A percentile compares a stretch with the other conserved stretches of the same genome.
Conservation (phyloP, 2,329 filamentous ascomycete species). For the Exophiala aquamarina region DNA sequence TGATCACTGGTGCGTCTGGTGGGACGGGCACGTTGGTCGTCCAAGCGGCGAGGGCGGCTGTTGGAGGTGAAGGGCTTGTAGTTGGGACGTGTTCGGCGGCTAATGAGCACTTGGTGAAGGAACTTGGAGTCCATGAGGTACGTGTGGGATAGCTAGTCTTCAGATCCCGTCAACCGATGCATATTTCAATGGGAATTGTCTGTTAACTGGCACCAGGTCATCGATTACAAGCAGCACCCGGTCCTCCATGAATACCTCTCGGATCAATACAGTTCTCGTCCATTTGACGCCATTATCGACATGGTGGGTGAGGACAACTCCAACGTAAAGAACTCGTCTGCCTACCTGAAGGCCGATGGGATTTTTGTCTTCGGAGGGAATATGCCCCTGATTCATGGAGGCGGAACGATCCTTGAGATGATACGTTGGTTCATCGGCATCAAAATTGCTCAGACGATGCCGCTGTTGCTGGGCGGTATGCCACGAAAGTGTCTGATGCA, state of each 20-base stretch:
- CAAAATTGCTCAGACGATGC: background rate
- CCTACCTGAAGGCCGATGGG: conserved; percentile 4
- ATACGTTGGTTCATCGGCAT: background rate
- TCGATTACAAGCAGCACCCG: conserved; percentile 4
- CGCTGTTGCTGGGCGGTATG: conserved; percentile 2
- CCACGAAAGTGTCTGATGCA: conserved; percentile 4
- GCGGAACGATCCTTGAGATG: background rate
- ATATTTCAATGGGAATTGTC: too few species aligned
- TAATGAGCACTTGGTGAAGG: conserved; percentile 1
- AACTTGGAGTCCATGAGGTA: conserved; percentile 2
- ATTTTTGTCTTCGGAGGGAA: background rate
- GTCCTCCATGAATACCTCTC: conserved; percentile 4
- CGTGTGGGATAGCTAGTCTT: too few species aligned
- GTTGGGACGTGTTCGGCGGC: conserved; percentile 3
- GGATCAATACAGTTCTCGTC: background rate
- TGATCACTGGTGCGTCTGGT: conserved; percentile 1
- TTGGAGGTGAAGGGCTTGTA: conserved; percentile 1
- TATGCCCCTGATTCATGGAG: conserved; percentile 1
- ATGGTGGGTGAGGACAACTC: background rate
- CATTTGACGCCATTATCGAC: conserved; percentile 10
- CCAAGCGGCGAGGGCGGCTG: background rate
- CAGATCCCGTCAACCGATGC: too few species aligned
- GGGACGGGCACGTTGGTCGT: background rate
- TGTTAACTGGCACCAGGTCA: too few species aligned
- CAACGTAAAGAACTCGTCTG: background rate